A percentile compares a stretch with the other conserved stretches of the same genome.
These are phyloP conservation scores for Cetradonia linearis DNA, from an alignment of 495 filamentous ascomycete species.

Conservation along the genomic window DNA sequence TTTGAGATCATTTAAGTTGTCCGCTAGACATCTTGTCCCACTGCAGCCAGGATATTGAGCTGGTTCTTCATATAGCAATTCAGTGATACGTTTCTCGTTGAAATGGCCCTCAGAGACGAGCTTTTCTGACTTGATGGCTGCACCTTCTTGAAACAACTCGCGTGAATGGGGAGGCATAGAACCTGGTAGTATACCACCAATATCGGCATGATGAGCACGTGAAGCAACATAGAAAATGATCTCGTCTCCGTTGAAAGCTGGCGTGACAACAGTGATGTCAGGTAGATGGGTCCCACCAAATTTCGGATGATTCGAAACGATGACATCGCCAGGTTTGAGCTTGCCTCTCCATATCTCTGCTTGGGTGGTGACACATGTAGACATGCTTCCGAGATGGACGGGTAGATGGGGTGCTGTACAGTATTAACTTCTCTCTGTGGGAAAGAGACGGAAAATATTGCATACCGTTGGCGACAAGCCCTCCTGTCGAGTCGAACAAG, in stretches of 20 bases:
- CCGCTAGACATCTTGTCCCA: constrained; percentile 79
- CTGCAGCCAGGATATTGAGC: constrained; percentile 78
- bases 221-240: constrained; percentile 97
- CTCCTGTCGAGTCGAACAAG: constrained; percentile 83
- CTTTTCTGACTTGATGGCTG: constrained; percentile 87
- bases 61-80: constrained; percentile 75
- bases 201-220: constrained; percentile 92
- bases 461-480: constrained; percentile 75
- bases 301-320: constrained; percentile 92
- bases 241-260: constrained; percentile 75
- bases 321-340: constrained; percentile 80
- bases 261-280: constrained; percentile 90
- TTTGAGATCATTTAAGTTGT: constrained; percentile 94
- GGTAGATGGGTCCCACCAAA: constrained; percentile 83
- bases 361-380: constrained; percentile 86
- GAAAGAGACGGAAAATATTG: not conserved
- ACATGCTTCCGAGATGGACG: constrained; percentile 89
- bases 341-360: constrained; percentile 88
- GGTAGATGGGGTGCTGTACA: constrained; percentile 71
- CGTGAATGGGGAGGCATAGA: constrained; percentile 94
- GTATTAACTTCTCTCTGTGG: not conserved
- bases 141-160: constrained; percentile 90
- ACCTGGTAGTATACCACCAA: constrained; percentile 89
- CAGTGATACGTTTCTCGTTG: constrained; percentile 75
- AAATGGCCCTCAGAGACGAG: constrained; percentile 84